Percentiles rank a stretch among this genome's conserved stretches.
Evolutionary conservation across 441 rosid genomes (phyloP).

Genomic region (Capsella rubella): DNA sequence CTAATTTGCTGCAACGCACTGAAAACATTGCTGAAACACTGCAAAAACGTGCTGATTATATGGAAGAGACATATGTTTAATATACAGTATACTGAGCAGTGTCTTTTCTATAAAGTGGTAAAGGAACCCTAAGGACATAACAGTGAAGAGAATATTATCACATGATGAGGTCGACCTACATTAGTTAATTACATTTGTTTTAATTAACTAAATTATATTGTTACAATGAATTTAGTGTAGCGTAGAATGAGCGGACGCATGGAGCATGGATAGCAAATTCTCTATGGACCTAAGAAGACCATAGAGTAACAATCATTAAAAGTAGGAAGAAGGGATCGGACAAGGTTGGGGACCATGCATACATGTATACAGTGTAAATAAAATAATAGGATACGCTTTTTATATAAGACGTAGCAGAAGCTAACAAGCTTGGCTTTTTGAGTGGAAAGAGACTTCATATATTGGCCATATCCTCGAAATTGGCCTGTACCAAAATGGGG

Average conservation of each 20-base stretch:
- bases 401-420: slow-evolving; percentile 31
- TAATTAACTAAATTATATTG: too few species aligned
- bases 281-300: slow-evolving; percentile 9
- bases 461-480: background rate
- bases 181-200: too few species aligned
- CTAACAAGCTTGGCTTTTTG: slow-evolving; percentile 39
- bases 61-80: background rate
- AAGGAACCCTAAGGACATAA: background rate
- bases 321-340: slow-evolving; percentile 17
- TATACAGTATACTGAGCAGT: background rate
- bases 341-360: slow-evolving; percentile 30
- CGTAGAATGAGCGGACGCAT: background rate
- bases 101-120: background rate
- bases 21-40: background rate
- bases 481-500: slow-evolving; percentile 5
- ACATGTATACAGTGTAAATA: background rate
- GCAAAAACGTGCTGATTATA: slow-evolving; percentile 8
- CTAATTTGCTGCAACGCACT: background rate
- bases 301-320: slow-evolving; percentile 28
- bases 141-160: background rate
- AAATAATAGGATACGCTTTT: background rate
- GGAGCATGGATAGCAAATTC: background rate
- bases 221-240: background rate
- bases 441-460: slow-evolving; percentile 27
- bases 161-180: background rate